Evolutionary conservation across 2,329 filamentous ascomycete genomes (phyloP).

Genomic region (Cladosporium sp.): DNA sequence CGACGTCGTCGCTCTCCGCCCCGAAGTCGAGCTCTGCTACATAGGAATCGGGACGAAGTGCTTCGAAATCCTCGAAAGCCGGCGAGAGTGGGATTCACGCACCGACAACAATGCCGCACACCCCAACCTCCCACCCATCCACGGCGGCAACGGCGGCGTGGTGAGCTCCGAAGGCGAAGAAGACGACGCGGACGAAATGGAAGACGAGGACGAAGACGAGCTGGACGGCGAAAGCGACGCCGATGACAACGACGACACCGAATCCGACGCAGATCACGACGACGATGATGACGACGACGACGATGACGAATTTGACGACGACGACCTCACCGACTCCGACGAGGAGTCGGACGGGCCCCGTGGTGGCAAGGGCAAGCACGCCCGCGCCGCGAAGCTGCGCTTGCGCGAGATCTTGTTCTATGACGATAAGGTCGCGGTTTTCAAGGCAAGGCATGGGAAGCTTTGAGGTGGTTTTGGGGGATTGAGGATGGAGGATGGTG

Average conservation of each 20-base stretch:
- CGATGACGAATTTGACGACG: slow-evolving; percentile 15
- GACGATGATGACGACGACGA: slow-evolving; percentile 33
- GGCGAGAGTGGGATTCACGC: slow-evolving; percentile 31
- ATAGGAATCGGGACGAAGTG: slow-evolving; percentile 73
- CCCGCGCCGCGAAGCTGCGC: slow-evolving; percentile 46
- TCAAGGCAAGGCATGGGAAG: slow-evolving; percentile 66
- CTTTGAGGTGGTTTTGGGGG: slow-evolving; percentile 28
- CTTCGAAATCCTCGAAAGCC: slow-evolving; percentile 72
- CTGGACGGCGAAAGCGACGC: slow-evolving; percentile 44
- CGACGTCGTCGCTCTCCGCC: slow-evolving; percentile 71
- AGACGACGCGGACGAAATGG: slow-evolving; percentile 42
- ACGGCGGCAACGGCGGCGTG: slow-evolving; percentile 25
- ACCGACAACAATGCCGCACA: slow-evolving; percentile 34
- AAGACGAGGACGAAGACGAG: slow-evolving; percentile 43
- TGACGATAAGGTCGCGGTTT: slow-evolving; percentile 77
- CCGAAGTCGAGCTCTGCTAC: slow-evolving; percentile 73
- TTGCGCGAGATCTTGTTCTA: slow-evolving; percentile 79
- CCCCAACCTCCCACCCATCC: neutral
- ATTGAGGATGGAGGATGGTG: too few relatives aligned
- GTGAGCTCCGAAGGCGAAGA: slow-evolving; percentile 26
- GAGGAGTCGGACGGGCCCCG: slow-evolving; percentile 8
- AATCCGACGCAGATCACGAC: slow-evolving; percentile 42
- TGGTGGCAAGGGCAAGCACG: slow-evolving; percentile 11
- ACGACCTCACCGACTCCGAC: slow-evolving; percentile 6
- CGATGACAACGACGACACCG: slow-evolving; percentile 38